Evolutionary conservation across 2,329 filamentous ascomycete genomes (phyloP), one percentile per base, ranked within the genome.

Genomic region (Penicillium sp.): DNA sequence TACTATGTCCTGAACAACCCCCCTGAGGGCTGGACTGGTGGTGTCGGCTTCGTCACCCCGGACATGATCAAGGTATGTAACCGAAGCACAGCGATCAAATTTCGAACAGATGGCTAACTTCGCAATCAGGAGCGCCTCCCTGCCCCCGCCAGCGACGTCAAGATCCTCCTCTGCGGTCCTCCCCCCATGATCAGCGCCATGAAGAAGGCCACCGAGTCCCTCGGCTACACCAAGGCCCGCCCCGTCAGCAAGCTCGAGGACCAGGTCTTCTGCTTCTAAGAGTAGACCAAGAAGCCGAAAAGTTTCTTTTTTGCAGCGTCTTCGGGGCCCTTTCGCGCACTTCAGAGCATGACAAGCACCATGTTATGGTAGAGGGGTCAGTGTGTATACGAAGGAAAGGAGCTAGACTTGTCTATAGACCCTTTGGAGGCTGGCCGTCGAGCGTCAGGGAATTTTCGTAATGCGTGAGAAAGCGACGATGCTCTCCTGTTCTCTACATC

Each of bases 1-100:
- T 89, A 97, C 84, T 98, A 98, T 75, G 94, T 98, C 50, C 84
- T 99, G 51, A 96, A 99, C 84, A 96, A 95, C 82, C 92, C 95
- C 22, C 93, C 94, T 8, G 89, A 91, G 82, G 88, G 86, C 71
- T 99, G 95, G 95, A 88, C 85, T 42, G 95, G 95, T 61, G 94
- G 92, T 67, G 90, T 96, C 63, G 95, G 95, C 68, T 99, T 96
- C 75, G 94, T 98, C 62, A 98, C 94, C 31, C 84, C 88, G 43
- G 94, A 98, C 65, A 97, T 98, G 90, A 94, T 99, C 75, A 91
- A 91, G 79, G 90, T 91, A 78, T 67, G 83, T 75, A 37, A 22
- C 57, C 22, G 15, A 4, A 37, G 17, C 8, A 1, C 34, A 10
- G 14, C 37, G 12, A 1, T 12, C 47, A 11, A 5, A 38, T 11